Percentiles rank a stretch among this genome's conserved stretches.
Conservation (phyloP, 306 rosid genomes). For the Ormosia emarginata region DNA sequence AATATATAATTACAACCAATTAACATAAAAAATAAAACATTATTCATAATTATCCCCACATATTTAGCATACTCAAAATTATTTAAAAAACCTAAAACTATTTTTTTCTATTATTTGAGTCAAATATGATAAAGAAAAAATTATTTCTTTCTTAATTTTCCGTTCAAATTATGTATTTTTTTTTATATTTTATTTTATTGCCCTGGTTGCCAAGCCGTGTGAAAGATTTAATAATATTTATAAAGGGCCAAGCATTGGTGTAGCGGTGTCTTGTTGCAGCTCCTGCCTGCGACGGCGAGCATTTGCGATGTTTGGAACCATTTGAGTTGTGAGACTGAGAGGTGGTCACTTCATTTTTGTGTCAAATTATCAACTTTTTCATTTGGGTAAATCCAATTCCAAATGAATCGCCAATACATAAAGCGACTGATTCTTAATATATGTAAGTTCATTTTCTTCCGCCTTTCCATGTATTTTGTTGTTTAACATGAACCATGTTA, state of each 20-base stretch:
- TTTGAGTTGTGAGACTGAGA: neutral
- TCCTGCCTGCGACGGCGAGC: neutral
- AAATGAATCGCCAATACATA: conserved; percentile 30
- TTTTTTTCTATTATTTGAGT: too few relatives aligned
- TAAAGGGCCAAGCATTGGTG: neutral
- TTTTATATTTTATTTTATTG: neutral
- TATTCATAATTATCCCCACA: too few relatives aligned
- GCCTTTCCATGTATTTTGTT: neutral
- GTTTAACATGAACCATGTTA: neutral
- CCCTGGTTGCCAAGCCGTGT: neutral
- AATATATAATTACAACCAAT: too few relatives aligned
- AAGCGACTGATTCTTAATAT: conserved; percentile 36
- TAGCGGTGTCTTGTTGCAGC: neutral
- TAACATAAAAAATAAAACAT: too few relatives aligned
- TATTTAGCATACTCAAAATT: too few relatives aligned
- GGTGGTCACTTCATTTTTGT: neutral
- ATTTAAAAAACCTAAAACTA: too few relatives aligned
- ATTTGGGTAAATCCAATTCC: neutral
- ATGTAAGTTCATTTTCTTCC: conserved; percentile 24
- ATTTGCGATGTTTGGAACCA: neutral
- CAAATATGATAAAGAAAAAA: too few relatives aligned
- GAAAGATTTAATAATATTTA: too few relatives aligned
- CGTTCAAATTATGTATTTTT: too few relatives aligned
- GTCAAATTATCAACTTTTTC: neutral
- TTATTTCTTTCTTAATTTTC: too few relatives aligned